A percentile compares a stretch with the other conserved stretches of the same genome.
Evolutionary conservation across 768 basidiomycete genomes (phyloP).

Genomic region (Lentinus brumalis): DNA sequence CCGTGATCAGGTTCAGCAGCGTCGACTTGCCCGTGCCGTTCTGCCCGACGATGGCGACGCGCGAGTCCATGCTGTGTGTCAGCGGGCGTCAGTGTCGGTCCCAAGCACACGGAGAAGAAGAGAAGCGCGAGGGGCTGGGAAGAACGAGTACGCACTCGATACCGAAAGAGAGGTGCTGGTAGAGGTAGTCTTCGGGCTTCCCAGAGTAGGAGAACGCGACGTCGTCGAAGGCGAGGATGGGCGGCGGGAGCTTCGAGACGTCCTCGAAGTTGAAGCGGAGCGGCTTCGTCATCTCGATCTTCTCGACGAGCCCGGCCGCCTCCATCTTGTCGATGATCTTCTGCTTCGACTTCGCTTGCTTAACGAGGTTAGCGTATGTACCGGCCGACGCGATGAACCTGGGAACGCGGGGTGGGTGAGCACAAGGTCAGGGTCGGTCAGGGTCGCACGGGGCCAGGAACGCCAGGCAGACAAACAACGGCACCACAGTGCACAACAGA

Average conservation of each 20-base stretch:
- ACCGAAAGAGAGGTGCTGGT: conserved; percentile 91
- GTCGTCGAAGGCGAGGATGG: conserved; percentile 93
- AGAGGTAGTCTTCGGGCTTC: conserved; percentile 84
- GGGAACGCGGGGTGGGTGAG: neutral
- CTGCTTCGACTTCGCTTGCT: conserved; percentile 99
- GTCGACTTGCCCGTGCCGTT: conserved; percentile 97
- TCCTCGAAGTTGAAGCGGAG: conserved; percentile 97
- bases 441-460: neutral
- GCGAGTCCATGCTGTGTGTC: conserved; percentile 79
- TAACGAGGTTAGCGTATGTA: conserved; percentile 98
- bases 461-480: neutral
- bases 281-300: conserved; percentile 72
- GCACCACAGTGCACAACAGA: no score
- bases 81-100: no score
- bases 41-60: conserved; percentile 93
- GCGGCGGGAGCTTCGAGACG: conserved; percentile 89
- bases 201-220: conserved; percentile 97
- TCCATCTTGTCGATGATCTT: conserved; percentile 99
- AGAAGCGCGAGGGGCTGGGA: neutral
- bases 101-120: neutral
- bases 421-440: neutral
- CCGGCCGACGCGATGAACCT: conserved; percentile 99
- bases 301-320: conserved; percentile 95
- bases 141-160: conserved; percentile 71
- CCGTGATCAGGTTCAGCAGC: conserved; percentile 86